Conservation (phyloP, 2,329 filamentous ascomycete species). For the Penicillium italicum region DNA sequence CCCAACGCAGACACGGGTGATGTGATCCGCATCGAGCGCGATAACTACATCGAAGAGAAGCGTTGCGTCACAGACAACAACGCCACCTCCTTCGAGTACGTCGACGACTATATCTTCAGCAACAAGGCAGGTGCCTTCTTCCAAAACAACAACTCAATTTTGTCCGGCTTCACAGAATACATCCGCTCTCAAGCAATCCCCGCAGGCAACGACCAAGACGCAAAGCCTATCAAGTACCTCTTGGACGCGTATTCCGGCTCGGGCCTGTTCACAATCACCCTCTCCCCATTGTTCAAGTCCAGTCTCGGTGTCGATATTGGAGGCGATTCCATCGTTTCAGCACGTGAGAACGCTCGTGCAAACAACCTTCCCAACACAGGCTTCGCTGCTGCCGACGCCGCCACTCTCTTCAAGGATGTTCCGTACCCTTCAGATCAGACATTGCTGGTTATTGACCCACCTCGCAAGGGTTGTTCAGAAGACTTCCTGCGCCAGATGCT, state of each 20-base stretch:
- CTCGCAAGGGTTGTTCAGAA: conserved; percentile 87
- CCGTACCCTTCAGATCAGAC: conserved; percentile 74
- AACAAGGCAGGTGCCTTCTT: conserved; percentile 95
- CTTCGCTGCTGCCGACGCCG: conserved; percentile 87
- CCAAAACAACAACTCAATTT: conserved; percentile 99
- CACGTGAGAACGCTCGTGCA: conserved; percentile 70
- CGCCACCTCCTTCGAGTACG: conserved; percentile 78
- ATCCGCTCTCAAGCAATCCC: conserved; percentile 75
- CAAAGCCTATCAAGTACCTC: conserved; percentile 68
- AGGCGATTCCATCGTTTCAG: conserved; percentile 70
- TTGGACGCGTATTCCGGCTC: conserved; percentile 98
- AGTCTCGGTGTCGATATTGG: conserved; percentile 91
- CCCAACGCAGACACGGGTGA: conserved; percentile 37
- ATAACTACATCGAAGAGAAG: conserved; percentile 70
- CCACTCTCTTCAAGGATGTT: conserved; percentile 73
- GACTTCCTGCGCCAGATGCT: conserved; percentile 79
- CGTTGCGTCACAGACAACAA: conserved; percentile 86
- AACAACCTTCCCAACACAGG: conserved; percentile 73
- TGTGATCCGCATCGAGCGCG: conserved; percentile 54
- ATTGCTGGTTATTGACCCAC: conserved; percentile 93
- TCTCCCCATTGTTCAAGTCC: conserved; percentile 73
- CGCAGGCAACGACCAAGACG: conserved; percentile 28
- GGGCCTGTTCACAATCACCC: conserved; percentile 92
- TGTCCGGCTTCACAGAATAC: conserved; percentile 79
- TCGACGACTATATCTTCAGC: conserved; percentile 78